Percentiles rank a stretch among this genome's conserved stretches.
Evolutionary conservation across 2,329 filamentous ascomycete species (phyloP).

Genomic region (Lizonia empirigonia): DNA sequence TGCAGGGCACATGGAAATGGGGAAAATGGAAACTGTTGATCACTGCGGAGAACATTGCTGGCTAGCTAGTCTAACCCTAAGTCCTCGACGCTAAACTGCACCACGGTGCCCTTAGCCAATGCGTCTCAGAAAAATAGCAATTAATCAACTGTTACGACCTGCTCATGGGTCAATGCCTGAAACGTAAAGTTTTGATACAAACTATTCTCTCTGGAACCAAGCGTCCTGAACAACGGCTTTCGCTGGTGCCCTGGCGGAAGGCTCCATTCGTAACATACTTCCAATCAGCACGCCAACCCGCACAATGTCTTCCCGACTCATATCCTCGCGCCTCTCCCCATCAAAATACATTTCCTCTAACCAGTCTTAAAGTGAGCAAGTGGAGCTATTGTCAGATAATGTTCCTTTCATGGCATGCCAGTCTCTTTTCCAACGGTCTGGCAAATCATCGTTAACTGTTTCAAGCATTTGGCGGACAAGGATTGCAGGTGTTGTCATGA

Average conservation of each 20-base stretch:
- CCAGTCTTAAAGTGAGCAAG: not conserved
- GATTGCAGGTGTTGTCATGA: constrained; percentile 42
- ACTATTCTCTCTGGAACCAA: not conserved
- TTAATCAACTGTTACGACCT: too few species aligned
- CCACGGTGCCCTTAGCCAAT: too few species aligned
- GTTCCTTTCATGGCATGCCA: constrained; percentile 35
- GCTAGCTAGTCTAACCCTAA: too few species aligned
- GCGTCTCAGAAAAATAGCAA: too few species aligned
- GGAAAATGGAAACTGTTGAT: too few species aligned
- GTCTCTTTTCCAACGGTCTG: constrained; percentile 40
- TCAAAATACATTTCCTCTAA: not conserved
- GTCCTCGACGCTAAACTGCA: too few species aligned
- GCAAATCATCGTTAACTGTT: constrained; percentile 41
- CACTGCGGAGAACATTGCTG: too few species aligned
- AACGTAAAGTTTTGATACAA: not conserved
- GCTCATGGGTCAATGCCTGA: too few species aligned
- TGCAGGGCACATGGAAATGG: too few species aligned
- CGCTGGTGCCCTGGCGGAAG: not conserved
- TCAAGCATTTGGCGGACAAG: constrained; percentile 48
- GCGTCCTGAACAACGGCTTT: not conserved
- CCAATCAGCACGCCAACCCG: not conserved
- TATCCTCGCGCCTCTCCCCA: not conserved
- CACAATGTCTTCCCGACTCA: not conserved
- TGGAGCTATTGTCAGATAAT: not conserved
- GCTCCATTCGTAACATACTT: not conserved